Conservation (phyloP, 1,284 basidiomycete genomes). For the Malassezia sp. region DNA sequence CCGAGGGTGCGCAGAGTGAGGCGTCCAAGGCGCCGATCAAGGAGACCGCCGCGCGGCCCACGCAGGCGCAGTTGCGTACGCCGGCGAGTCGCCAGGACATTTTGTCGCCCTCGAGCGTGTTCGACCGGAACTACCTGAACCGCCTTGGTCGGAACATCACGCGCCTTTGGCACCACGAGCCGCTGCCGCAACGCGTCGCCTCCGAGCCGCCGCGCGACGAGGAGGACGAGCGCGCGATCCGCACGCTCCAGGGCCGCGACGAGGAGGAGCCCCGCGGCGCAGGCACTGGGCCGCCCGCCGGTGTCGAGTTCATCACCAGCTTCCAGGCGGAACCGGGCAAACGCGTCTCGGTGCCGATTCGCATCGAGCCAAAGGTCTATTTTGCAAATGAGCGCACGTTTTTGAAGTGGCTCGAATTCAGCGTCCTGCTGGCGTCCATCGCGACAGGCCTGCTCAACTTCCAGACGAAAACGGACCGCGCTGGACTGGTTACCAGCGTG, state of each 20-base stretch:
- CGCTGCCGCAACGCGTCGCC: no score
- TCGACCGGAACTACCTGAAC: constrained; percentile 41
- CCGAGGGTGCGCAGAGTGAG: constrained; percentile 29
- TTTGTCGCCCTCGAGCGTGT: constrained; percentile 35
- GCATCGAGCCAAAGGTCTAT: constrained; percentile 94
- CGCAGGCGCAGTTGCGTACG: constrained; percentile 14
- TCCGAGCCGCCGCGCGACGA: constrained; percentile 47
- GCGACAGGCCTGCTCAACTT: constrained; percentile 61
- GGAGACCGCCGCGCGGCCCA: constrained; percentile 12
- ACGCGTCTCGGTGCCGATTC: constrained; percentile 77
- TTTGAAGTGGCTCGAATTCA: constrained; percentile 70
- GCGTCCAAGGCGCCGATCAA: constrained; percentile 10
- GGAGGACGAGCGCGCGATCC: constrained; percentile 37
- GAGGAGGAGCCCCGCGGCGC: constrained; percentile 51
- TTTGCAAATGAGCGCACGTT: constrained; percentile 85
- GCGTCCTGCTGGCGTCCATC: constrained; percentile 52
- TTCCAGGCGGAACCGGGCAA: constrained; percentile 78
- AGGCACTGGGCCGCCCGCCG: constrained; percentile 54
- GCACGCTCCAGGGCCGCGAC: constrained; percentile 38
- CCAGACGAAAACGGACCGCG: constrained; percentile 60
- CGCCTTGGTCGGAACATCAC: constrained; percentile 42
- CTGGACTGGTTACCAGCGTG: constrained; percentile 69
- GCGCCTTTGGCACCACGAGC: constrained; percentile 32
- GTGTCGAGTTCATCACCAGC: constrained; percentile 55
- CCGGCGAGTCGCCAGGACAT: constrained; percentile 32